These are phyloP conservation scores for Cercospora sp. DNA, from an alignment of 2,329 filamentous ascomycete species.

Conservation along the genomic window DNA sequence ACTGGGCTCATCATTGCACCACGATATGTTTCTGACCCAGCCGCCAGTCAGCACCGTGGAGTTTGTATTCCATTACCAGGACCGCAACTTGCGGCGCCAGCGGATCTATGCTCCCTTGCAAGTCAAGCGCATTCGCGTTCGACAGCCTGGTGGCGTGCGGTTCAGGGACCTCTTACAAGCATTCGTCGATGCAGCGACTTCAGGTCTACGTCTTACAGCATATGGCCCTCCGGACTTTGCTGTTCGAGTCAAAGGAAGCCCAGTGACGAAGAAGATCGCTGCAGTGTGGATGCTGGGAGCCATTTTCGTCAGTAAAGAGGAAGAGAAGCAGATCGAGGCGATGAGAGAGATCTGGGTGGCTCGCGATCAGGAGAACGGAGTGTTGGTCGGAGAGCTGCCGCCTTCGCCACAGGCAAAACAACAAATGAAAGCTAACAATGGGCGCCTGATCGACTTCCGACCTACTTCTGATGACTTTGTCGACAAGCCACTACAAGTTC, in stretches of 20 bases:
- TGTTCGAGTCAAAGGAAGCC: neutral
- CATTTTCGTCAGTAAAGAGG: constrained; percentile 18
- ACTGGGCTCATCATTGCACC: neutral
- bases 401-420: neutral
- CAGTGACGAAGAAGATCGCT: constrained; percentile 1
- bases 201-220: neutral
- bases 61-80: constrained; percentile 10
- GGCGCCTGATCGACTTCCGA: neutral
- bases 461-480: neutral
- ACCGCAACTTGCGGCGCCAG: neutral
- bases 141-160: constrained; percentile 2
- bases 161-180: constrained; percentile 10
- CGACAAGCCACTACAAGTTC: neutral
- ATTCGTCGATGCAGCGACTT: neutral
- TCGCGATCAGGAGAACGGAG: neutral
- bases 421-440: neutral
- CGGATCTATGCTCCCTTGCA: neutral
- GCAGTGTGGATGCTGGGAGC: constrained; percentile 21
- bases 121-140: constrained; percentile 5
- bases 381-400: neutral
- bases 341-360: neutral
- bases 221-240: neutral
- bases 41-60: constrained; percentile 11
- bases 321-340: constrained; percentile 7
- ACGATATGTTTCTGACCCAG: constrained; percentile 20